Base-by-base conservation (phyloP, 2,329 filamentous ascomycete species). In the Chalaropsis thielavioides region DNA sequence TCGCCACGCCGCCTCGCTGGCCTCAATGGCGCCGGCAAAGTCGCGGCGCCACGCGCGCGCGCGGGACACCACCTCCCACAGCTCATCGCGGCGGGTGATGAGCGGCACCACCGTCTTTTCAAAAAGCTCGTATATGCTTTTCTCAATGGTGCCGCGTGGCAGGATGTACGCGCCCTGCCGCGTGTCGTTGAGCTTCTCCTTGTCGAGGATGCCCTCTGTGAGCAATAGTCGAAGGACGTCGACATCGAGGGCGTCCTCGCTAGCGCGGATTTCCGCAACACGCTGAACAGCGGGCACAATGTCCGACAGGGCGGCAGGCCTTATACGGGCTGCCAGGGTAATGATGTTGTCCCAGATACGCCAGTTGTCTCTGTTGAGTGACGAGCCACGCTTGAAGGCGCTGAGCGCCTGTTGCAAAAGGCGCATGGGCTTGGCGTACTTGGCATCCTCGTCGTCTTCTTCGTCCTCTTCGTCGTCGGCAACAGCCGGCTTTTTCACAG, bases 271-370 rank as follows among this genome's bases (percentile, higher is more conserved):
- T 27, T 87, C 84, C 64, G 96, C 83, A 62, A 97, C 80, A 67
- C 87, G 84, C 49, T 81, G 83, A 67, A 94, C 81, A 0, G 90
- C 90, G 3, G 86, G 79, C 40, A 96, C 77, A 62, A 96, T 83
- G 68, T 96, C 90, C 0, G 79, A 74, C 71, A 90, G 85, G 0
- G 87, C 84, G 0, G 89, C 87, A 0, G 92, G 92, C 0, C 80
- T 81, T 35, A 94, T 82, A 1, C 90, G 88, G 0, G 89, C 84
- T 0, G 89, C 88, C 24, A 97, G 86, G 0, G 91, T 94, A 66
- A 99, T 83, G 17, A 97, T 87, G 71, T 99, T 99, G 72, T 95
- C 90, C 92, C 92, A 97, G 73, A 99, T 96, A 70, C 90, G 86
- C 81, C 88, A 89, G 76, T 92, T 92, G 70, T 91, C 86, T 74